phyloP scores from a whole-genome alignment of 164 flowering plant genomes.

The Sextonia rubra region DNA sequence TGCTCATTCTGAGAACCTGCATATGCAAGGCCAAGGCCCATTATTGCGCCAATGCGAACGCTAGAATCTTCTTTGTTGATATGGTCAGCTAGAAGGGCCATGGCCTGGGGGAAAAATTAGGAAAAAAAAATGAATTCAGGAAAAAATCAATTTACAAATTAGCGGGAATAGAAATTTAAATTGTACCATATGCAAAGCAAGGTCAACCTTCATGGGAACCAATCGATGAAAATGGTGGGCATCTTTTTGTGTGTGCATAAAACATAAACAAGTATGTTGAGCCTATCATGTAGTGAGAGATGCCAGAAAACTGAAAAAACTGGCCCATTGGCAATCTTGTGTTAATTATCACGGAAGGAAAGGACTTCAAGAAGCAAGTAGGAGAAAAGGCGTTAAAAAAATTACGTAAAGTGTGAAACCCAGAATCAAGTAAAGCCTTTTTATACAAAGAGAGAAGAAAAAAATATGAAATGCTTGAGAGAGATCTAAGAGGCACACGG shows the following conservation, averaged over 20 bases:
- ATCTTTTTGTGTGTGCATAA: too few relatives aligned
- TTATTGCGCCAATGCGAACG: slow-evolving; percentile 85
- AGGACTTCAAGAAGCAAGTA: too few relatives aligned
- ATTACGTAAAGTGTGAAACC: too few relatives aligned
- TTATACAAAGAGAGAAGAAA: too few relatives aligned
- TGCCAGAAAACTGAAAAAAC: background rate
- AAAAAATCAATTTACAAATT: background rate
- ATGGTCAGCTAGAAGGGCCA: slow-evolving; percentile 80
- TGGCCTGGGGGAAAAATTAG: slow-evolving; percentile 42
- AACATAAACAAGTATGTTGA: background rate
- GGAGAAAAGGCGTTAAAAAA: too few relatives aligned
- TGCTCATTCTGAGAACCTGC: slow-evolving; percentile 86
- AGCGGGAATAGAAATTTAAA: background rate
- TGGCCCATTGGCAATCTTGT: background rate
- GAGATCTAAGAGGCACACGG: too few relatives aligned
- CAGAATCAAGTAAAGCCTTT: too few relatives aligned
- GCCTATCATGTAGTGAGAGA: background rate
- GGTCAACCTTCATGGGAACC: too few relatives aligned
- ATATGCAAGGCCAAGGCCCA: slow-evolving; percentile 93
- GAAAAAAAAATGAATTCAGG: background rate
- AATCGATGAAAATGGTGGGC: too few relatives aligned
- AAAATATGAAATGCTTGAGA: too few relatives aligned
- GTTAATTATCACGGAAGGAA: too few relatives aligned
- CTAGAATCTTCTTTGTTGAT: slow-evolving; percentile 77
- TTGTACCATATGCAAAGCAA: background rate